Percentiles rank a stretch among this genome's conserved stretches.
These are phyloP conservation scores for Aciculosporium take DNA, from an alignment of 2,329 filamentous ascomycete genomes.

Conservation along the genomic window DNA sequence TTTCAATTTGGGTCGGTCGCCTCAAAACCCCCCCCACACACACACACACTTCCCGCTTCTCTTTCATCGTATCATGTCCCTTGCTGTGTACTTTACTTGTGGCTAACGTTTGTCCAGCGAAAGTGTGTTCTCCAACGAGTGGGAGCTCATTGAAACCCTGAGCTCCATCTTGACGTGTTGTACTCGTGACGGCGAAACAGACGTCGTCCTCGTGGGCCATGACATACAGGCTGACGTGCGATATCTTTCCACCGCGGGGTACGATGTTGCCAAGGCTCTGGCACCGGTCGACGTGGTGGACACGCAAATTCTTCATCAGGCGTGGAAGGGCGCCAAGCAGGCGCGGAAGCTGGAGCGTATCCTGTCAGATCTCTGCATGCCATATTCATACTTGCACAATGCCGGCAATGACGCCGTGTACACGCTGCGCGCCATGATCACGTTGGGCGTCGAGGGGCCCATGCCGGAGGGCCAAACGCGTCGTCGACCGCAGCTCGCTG, in stretches of 20 bases:
- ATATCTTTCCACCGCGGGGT: slow-evolving; percentile 52
- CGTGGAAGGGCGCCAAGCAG: slow-evolving; percentile 39
- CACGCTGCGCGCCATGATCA: slow-evolving; percentile 60
- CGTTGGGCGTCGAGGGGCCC: slow-evolving; percentile 15
- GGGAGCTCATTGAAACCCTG: slow-evolving; percentile 21
- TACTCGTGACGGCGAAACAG: slow-evolving; percentile 19
- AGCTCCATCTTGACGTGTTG: slow-evolving; percentile 21
- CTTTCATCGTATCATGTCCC: not conserved
- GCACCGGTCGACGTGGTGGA: slow-evolving; percentile 53
- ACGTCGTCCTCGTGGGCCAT: slow-evolving; percentile 69
- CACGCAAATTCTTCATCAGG: slow-evolving; percentile 56
- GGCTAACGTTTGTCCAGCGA: slow-evolving; percentile 16
- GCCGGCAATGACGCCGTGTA: slow-evolving; percentile 77
- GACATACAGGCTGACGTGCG: slow-evolving; percentile 52
- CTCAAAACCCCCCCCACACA: too few relatives aligned
- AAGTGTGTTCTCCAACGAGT: slow-evolving; percentile 26
- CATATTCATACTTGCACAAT: slow-evolving; percentile 60
- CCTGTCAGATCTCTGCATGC: slow-evolving; percentile 49
- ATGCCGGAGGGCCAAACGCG: not conserved
- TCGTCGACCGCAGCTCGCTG: not conserved
- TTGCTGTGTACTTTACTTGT: not conserved
- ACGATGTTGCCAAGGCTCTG: slow-evolving; percentile 38
- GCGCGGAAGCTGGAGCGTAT: slow-evolving; percentile 44
- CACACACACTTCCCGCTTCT: too few relatives aligned
- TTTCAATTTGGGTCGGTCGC: slow-evolving; percentile 61